These are phyloP conservation scores for Pleurotus cornucopiae DNA, from an alignment of 768 basidiomycete genomes.

Conservation along the genomic window DNA sequence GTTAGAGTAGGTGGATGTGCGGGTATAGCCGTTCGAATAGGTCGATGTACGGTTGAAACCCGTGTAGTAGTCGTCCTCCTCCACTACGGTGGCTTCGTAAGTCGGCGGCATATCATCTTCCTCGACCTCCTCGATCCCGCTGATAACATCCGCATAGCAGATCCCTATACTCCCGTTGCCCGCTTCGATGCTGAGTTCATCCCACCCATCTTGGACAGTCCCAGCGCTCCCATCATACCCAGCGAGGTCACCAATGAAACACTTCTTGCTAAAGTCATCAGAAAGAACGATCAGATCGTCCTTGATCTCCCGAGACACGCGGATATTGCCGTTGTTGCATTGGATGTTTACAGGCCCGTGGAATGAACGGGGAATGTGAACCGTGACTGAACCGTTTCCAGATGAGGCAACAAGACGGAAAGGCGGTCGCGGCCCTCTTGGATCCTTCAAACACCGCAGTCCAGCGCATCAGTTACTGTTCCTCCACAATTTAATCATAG, in stretches of 20 bases:
- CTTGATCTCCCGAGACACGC: constrained; percentile 25
- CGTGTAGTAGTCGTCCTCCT: too few species aligned
- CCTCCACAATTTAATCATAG: not conserved
- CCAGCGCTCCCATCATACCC: constrained; percentile 5
- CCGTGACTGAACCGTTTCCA: constrained; percentile 23
- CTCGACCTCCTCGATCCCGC: too few species aligned
- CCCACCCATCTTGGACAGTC: not conserved
- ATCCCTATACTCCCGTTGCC: not conserved
- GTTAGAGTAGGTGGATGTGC: too few species aligned
- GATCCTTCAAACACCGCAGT: constrained; percentile 3
- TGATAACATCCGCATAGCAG: not conserved
- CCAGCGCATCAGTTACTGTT: not conserved
- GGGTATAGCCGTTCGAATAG: too few species aligned
- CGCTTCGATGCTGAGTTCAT: not conserved
- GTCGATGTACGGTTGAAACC: too few species aligned
- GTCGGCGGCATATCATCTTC: too few species aligned
- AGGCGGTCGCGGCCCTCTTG: constrained; percentile 17
- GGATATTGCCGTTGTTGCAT: constrained; percentile 22
- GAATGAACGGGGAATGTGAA: constrained; percentile 37
- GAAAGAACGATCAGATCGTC: constrained; percentile 24
- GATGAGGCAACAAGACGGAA: constrained; percentile 18
- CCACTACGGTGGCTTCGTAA: too few species aligned
- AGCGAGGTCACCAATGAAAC: constrained; percentile 32
- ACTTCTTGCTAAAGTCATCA: constrained; percentile 23
- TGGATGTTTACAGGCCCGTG: constrained; percentile 27